phyloP scores from a whole-genome alignment of 208 protist species.

The Leptomonas seymouri region DNA sequence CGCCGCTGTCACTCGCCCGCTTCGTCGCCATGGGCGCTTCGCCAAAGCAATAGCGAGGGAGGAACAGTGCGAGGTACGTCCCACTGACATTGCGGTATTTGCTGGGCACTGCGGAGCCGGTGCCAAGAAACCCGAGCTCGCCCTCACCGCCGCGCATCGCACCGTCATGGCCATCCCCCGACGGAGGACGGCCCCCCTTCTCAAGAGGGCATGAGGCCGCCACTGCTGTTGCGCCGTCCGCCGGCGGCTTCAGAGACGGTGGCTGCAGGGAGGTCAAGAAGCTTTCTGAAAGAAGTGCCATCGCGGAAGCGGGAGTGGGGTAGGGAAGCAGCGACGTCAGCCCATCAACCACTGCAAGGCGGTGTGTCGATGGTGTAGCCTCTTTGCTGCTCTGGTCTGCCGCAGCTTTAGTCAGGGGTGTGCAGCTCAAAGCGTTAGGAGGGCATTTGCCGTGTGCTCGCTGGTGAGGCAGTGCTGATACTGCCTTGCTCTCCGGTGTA shows the following conservation, averaged over 20 bases:
- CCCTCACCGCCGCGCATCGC: slow-evolving; percentile 28
- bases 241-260: neutral
- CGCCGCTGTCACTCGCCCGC: too few relatives aligned
- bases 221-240: neutral
- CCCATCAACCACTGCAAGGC: slow-evolving; percentile 14
- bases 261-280: slow-evolving; percentile 23
- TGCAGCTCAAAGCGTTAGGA: too few relatives aligned
- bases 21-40: neutral
- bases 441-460: too few relatives aligned
- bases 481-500: neutral
- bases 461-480: neutral
- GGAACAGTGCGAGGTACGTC: slow-evolving; percentile 60
- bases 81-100: slow-evolving; percentile 92
- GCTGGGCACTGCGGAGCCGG: slow-evolving; percentile 85
- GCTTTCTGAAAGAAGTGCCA: slow-evolving; percentile 34
- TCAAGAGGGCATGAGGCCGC: neutral
- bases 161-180: too few relatives aligned
- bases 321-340: slow-evolving; percentile 44
- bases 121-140: slow-evolving; percentile 84
- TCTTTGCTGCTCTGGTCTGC: too few relatives aligned
- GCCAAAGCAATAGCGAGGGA: slow-evolving; percentile 43
- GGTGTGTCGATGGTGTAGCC: neutral
- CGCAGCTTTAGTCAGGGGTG: too few relatives aligned
- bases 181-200: neutral
- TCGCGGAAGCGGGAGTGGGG: slow-evolving; percentile 40